Conservation (phyloP, 176 grass and related monocot genomes). For the Lolium rigidum region DNA sequence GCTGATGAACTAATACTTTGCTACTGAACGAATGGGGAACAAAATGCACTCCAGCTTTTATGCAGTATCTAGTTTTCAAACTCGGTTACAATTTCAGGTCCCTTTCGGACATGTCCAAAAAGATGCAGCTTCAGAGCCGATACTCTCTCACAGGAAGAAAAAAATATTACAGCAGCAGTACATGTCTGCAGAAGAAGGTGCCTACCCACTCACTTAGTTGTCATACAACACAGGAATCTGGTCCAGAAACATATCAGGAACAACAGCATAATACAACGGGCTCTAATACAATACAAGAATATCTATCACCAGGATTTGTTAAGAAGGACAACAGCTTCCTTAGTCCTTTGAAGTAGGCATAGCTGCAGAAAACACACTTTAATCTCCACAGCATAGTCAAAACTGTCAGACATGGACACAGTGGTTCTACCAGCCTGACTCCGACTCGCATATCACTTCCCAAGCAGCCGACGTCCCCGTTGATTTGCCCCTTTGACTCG, state of each 20-base stretch:
- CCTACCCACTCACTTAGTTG: neutral
- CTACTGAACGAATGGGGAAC: neutral
- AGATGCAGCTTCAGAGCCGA: neutral
- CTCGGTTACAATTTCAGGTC: neutral
- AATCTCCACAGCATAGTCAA: neutral
- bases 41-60: neutral
- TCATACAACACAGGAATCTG: slow-evolving; percentile 5
- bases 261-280: neutral
- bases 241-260: neutral
- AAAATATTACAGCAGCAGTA: slow-evolving; percentile 21
- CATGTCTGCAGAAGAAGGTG: neutral
- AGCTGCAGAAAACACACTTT: neutral
- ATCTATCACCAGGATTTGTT: neutral
- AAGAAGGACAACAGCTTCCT: neutral
- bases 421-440: neutral
- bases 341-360: neutral
- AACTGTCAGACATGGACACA: neutral
- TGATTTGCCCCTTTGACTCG: slow-evolving; percentile 90
- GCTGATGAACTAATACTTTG: neutral
- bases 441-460: slow-evolving; percentile 54
- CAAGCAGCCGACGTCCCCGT: slow-evolving; percentile 68
- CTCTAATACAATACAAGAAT: neutral
- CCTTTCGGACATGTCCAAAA: neutral
- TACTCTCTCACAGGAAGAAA: neutral
- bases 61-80: neutral